Conservation (phyloP, 1,284 basidiomycete genomes). For the Phenoliferia sp. region DNA sequence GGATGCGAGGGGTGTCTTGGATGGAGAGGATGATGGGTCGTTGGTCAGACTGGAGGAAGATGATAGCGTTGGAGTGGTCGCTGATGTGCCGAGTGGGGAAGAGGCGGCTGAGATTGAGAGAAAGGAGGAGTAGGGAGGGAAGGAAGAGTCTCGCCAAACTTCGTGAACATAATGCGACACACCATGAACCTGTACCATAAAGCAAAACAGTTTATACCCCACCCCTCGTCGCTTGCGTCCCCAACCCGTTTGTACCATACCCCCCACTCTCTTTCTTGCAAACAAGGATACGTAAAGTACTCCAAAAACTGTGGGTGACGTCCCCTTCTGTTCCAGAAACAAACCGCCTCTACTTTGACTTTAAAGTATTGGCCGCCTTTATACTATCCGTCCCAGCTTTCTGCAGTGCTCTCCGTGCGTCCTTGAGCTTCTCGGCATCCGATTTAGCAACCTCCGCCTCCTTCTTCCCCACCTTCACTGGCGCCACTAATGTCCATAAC, state of each 20-base stretch:
- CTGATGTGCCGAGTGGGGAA: not conserved
- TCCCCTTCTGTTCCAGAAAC: too few relatives aligned
- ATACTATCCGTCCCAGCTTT: conserved; percentile 9
- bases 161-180: too few relatives aligned
- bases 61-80: not conserved
- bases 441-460: not conserved
- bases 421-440: conserved; percentile 6
- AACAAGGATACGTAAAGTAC: not conserved
- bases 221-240: too few relatives aligned
- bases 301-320: too few relatives aligned
- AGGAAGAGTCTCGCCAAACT: too few relatives aligned
- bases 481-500: conserved; percentile 18
- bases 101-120: not conserved
- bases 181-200: too few relatives aligned
- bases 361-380: conserved; percentile 26
- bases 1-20: not conserved
- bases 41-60: too few relatives aligned
- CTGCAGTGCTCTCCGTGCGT: conserved; percentile 8
- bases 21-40: not conserved
- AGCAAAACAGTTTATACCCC: too few relatives aligned
- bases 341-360: conserved; percentile 4
- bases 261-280: not conserved
- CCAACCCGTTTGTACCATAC: not conserved
- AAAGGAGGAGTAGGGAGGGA: not conserved
- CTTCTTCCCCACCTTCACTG: not conserved